Evolutionary conservation across 768 basidiomycete species (phyloP).

Genomic region (Serendipita sp.): DNA sequence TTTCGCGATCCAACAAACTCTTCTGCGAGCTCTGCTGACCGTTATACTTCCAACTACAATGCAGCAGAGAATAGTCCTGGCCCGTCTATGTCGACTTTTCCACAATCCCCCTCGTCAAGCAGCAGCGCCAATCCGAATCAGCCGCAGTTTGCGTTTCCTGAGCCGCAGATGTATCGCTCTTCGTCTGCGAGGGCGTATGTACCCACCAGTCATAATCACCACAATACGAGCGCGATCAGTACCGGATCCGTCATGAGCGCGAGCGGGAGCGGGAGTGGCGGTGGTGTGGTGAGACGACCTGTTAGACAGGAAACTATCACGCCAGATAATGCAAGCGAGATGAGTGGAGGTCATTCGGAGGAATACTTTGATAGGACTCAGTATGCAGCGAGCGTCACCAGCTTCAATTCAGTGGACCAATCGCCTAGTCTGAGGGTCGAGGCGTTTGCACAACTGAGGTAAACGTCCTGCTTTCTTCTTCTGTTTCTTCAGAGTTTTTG

Average conservation of each 20-base stretch:
- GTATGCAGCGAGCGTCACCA: neutral
- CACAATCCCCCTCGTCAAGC: neutral
- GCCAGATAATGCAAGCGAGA: neutral
- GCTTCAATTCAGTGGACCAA: neutral
- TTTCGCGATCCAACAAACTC: neutral
- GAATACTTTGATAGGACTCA: constrained; percentile 5
- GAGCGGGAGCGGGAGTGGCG: neutral
- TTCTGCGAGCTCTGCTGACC: constrained; percentile 1
- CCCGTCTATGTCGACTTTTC: neutral
- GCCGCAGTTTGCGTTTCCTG: constrained; percentile 29
- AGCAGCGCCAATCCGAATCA: neutral
- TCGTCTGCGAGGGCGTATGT: constrained; percentile 18
- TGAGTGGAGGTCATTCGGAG: neutral
- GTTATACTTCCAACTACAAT: neutral
- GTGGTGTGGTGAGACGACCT: neutral
- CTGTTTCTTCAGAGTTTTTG: neutral
- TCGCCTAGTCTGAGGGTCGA: neutral
- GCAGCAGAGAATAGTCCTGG: no score
- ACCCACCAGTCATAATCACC: neutral
- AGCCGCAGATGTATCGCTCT: constrained; percentile 37
- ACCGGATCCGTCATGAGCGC: no score
- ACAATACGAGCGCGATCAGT: no score
- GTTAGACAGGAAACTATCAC: neutral
- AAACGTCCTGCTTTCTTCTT: neutral
- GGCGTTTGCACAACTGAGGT: neutral